Evolutionary conservation across 257 asterid genomes (phyloP), one percentile per base, ranked within the genome.

Genomic region (Striga asiatica): DNA sequence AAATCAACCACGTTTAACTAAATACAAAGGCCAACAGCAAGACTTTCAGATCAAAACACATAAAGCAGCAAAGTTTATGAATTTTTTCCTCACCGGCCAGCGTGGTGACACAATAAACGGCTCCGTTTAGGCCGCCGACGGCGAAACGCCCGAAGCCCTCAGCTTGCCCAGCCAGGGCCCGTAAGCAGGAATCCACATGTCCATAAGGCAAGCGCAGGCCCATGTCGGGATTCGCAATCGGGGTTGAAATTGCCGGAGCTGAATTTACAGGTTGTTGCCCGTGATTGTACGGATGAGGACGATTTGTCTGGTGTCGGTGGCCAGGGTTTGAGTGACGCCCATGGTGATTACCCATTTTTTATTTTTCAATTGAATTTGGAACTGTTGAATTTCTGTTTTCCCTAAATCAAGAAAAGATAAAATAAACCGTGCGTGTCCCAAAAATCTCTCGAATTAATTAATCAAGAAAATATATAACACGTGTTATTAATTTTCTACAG

Each of bases 81-180:
- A 37, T 14, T 11, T 0, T 37, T n/a, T 22, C 8, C 6, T 25
- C 45, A 89, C 97, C 95, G 24, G 89, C 70, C 23, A 89, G 84
- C 29, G 80, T 60, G 53, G 82, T 81, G 75, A 85, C 97, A 20
- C 63, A 50, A 67, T 74, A 79, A 55, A 83, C 65, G 60, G 79
- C 78, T 57, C 95, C 94, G 56, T 79, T 62, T 8, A 74, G 76
- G 21, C 95, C 97, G 62, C 95, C 97, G 60, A 79, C 39, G 19
- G 97, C 62, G 53, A 63, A 71, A 11, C 93, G 77, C 50, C 95
- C 97, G 77, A 85, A 89, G 12, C 95, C 97, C 85, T 89, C 95
- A 17, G 97, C 95, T 55, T 75, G 82, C 60, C 75, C 88, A 38
- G 95, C 88, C 56, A 89, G 21, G 12, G 85, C 78, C 59, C 86